These are phyloP conservation scores for Candida morakotiae DNA, from an alignment of 805 yeast species.

Conservation along the genomic window DNA sequence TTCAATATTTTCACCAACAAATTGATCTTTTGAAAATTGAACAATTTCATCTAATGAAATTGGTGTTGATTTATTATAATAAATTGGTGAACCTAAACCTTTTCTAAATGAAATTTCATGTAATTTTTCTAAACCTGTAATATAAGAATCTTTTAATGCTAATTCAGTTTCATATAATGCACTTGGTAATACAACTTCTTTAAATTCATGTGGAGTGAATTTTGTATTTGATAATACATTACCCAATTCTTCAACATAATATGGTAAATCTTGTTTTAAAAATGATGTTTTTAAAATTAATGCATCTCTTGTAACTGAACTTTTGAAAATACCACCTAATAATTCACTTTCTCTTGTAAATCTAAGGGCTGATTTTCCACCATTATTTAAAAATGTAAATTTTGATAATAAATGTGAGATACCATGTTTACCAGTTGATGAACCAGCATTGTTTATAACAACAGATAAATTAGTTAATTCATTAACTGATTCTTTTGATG, in stretches of 20 bases:
- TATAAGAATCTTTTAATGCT: constrained; percentile 48
- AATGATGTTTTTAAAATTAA: constrained; percentile 77
- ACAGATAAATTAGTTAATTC: constrained; percentile 70
- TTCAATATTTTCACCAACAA: constrained; percentile 66
- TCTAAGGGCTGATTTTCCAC: constrained; percentile 82
- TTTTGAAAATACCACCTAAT: constrained; percentile 75
- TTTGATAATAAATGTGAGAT: constrained; percentile 80
- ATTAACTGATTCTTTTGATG: constrained; percentile 50
- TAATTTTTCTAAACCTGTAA: constrained; percentile 70
- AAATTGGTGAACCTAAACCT: constrained; percentile 83
- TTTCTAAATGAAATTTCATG: constrained; percentile 79
- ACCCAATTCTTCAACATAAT: constrained; percentile 81
- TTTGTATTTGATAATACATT: constrained; percentile 66
- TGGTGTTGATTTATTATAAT: constrained; percentile 61
- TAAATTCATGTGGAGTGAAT: constrained; percentile 79
- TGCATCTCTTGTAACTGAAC: constrained; percentile 78
- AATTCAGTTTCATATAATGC: constrained; percentile 60
- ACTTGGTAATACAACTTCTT: constrained; percentile 78
- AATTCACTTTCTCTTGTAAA: constrained; percentile 92
- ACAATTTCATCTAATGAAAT: constrained; percentile 60
- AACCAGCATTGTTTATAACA: constrained; percentile 77
- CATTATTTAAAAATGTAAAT: constrained; percentile 80
- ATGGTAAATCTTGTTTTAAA: constrained; percentile 85
- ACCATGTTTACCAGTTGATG: constrained; percentile 74
- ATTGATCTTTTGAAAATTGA: constrained; percentile 61